Evolutionary conservation across 768 basidiomycete species (phyloP).

Genomic region (Mycena galericulata): DNA sequence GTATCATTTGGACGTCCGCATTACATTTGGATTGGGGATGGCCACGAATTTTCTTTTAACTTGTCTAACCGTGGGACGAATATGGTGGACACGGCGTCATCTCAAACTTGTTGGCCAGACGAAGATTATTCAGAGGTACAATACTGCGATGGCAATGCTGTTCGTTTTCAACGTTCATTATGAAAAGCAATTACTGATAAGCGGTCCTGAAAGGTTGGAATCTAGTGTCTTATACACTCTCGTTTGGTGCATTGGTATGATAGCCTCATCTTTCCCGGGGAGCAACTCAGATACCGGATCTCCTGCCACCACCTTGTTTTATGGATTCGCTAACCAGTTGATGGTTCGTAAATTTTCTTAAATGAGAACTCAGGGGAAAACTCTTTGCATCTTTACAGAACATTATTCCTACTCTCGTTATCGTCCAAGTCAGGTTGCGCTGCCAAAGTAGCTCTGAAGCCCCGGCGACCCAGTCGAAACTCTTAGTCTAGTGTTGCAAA

Average conservation of each 20-base stretch:
- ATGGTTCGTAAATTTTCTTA: not conserved
- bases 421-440: not conserved
- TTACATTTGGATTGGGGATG: not conserved
- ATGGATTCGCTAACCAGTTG: not conserved
- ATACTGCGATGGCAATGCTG: conserved; percentile 11
- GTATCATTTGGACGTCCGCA: not conserved
- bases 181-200: not conserved
- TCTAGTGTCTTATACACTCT: not conserved
- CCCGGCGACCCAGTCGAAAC: not conserved
- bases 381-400: not conserved
- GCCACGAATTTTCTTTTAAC: conserved; percentile 9
- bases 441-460: not conserved
- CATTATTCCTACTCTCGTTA: not conserved
- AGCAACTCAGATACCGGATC: not conserved
- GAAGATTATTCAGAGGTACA: conserved; percentile 6
- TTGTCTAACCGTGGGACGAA: conserved; percentile 1
- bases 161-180: not conserved
- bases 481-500: too few relatives aligned
- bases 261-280: not conserved
- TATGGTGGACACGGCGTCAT: conserved; percentile 14
- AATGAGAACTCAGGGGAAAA: not conserved
- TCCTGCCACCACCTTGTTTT: not conserved
- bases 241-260: not conserved
- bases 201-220: not conserved
- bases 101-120: not conserved